A percentile compares a stretch with the other conserved stretches of the same genome.
Evolutionary conservation across 2,329 filamentous ascomycete genomes (phyloP).

Genomic region (Calcarisporium arbuscula): DNA sequence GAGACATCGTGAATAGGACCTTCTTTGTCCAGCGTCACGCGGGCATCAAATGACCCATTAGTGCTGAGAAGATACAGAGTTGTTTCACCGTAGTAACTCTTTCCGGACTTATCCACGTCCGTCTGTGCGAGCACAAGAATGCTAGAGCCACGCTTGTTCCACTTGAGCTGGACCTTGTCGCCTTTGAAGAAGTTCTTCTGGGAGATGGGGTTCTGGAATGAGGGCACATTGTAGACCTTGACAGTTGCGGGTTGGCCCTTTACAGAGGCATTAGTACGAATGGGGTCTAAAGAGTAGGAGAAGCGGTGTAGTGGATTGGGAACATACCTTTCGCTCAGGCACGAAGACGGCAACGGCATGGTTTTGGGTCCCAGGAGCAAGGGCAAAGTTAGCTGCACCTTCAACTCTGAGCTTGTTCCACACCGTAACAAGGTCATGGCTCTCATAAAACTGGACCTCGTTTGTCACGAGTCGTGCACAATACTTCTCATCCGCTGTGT

Average conservation of each 20-base stretch:
- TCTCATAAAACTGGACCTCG: conserved; percentile 95
- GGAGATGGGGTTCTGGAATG: conserved; percentile 76
- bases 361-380: conserved; percentile 76
- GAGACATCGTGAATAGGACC: conserved; percentile 95
- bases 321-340: conserved; percentile 81
- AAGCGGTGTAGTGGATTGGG: neutral
- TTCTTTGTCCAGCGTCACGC: conserved; percentile 90
- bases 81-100: conserved; percentile 99
- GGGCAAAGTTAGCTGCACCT: conserved; percentile 80
- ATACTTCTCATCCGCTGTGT: conserved; percentile 86
- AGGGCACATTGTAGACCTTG: conserved; percentile 88
- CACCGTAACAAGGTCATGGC: conserved; percentile 73
- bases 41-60: conserved; percentile 85
- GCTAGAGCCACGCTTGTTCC: conserved; percentile 88
- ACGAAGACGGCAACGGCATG: conserved; percentile 92
- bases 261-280: conserved; percentile 2
- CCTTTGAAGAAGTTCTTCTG: conserved; percentile 99
- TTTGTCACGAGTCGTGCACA: conserved; percentile 94
- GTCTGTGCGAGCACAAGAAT: conserved; percentile 94
- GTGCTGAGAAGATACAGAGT: conserved; percentile 92
- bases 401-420: conserved; percentile 96
- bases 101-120: conserved; percentile 95
- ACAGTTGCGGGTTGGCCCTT: conserved; percentile 89
- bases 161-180: conserved; percentile 97
- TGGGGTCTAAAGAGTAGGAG: conserved; percentile 10